These are phyloP conservation scores for Phaeosphaeria sp. DNA, from an alignment of 2,329 filamentous ascomycete species.

Conservation along the genomic window DNA sequence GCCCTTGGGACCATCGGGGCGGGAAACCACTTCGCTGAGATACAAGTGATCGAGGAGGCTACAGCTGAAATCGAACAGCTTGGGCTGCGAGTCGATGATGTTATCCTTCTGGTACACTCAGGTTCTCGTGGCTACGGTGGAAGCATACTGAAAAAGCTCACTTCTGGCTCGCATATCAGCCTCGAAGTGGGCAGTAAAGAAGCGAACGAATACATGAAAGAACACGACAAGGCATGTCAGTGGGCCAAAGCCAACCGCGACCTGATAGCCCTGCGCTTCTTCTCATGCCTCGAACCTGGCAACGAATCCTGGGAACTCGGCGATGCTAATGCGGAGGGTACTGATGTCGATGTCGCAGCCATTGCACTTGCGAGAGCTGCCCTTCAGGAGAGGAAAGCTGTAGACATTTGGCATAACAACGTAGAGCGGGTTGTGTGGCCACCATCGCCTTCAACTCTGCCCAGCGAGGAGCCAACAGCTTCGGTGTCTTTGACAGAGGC, in stretches of 20 bases:
- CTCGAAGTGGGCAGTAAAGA: constrained; percentile 31
- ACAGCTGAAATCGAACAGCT: constrained; percentile 4
- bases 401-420: constrained; percentile 50
- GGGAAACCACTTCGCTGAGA: constrained; percentile 50
- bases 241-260: constrained; percentile 50
- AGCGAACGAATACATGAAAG: constrained; percentile 40
- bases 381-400: constrained; percentile 37
- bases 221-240: constrained; percentile 45
- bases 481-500: constrained; percentile 2
- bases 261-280: constrained; percentile 48
- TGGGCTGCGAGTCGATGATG: constrained; percentile 35
- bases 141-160: constrained; percentile 42
- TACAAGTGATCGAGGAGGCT: constrained; percentile 46
- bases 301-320: constrained; percentile 32
- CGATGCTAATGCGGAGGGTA: background rate
- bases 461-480: background rate
- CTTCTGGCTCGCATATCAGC: constrained; percentile 28
- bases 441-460: constrained; percentile 15
- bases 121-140: constrained; percentile 47
- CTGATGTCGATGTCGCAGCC: constrained; percentile 7
- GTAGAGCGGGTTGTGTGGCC: constrained; percentile 44
- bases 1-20: constrained; percentile 48
- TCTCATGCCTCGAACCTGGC: constrained; percentile 45
- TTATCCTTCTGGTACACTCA: constrained; percentile 48
- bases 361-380: constrained; percentile 21